Conservation (phyloP, 106 monocot genomes). For the Dioscorea dumetorum region DNA sequence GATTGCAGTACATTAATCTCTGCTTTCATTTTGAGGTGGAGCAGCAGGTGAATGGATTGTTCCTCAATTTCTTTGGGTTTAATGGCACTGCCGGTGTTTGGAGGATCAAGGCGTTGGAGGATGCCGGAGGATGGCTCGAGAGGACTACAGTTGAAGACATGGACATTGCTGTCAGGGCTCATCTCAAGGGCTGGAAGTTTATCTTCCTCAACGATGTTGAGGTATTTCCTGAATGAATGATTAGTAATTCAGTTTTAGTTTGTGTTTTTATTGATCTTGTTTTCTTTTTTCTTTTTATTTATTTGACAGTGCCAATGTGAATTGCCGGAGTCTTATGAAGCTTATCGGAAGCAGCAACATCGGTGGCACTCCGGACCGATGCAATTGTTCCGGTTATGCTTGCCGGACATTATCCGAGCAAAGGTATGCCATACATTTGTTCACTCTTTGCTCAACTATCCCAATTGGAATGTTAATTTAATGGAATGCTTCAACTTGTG, state of each 20-base stretch:
- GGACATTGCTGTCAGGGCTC: slow-evolving; percentile 87
- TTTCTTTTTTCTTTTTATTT: not conserved
- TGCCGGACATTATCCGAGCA: slow-evolving; percentile 53
- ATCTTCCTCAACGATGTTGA: slow-evolving; percentile 93
- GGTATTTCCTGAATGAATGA: slow-evolving; percentile 23
- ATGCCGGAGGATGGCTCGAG: slow-evolving; percentile 91
- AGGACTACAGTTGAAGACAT: slow-evolving; percentile 87
- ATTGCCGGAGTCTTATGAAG: slow-evolving; percentile 80
- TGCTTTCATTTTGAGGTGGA: slow-evolving; percentile 99
- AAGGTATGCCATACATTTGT: slow-evolving; percentile 31
- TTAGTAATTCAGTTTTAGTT: not conserved
- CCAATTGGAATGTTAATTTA: not conserved
- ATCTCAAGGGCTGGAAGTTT: slow-evolving; percentile 93
- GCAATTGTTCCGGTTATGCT: slow-evolving; percentile 84
- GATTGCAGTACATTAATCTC: slow-evolving; percentile 91
- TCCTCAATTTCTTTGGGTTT: slow-evolving; percentile 95
- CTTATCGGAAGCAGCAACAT: slow-evolving; percentile 85
- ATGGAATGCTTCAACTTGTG: not conserved
- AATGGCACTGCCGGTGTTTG: slow-evolving; percentile 97
- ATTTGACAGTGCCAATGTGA: slow-evolving; percentile 68
- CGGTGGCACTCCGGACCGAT: slow-evolving; percentile 95
- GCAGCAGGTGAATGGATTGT: slow-evolving; percentile 93
- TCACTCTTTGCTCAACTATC: not conserved
- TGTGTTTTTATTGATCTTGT: not conserved
- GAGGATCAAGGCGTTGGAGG: slow-evolving; percentile 93